Percentiles rank a stretch among this genome's conserved stretches.
phyloP scores from a whole-genome alignment of 2,329 filamentous ascomycete species.

The Cordyceps cicadae region DNA sequence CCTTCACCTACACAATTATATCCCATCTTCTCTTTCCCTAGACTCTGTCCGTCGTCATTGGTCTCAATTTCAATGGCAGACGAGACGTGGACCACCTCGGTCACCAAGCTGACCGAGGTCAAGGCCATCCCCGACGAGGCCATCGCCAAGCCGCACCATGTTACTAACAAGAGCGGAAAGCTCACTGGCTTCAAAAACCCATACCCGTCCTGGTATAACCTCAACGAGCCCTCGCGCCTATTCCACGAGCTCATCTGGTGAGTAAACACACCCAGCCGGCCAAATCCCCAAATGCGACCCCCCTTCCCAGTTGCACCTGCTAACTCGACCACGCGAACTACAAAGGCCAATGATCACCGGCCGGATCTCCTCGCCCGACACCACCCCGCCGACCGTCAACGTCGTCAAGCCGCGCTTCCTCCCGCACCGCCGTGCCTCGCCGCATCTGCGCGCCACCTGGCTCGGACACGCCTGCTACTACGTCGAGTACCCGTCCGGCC shows the following conservation, averaged over 20 bases:
- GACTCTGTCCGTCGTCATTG: not conserved
- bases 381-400: conserved; percentile 55
- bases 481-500: conserved; percentile 76
- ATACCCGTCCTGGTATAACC: conserved; percentile 36
- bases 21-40: too few relatives aligned
- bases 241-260: conserved; percentile 7
- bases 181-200: conserved; percentile 41
- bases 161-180: conserved; percentile 30
- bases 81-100: conserved; percentile 7
- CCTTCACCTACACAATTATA: not conserved
- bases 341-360: conserved; percentile 32
- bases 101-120: conserved; percentile 4
- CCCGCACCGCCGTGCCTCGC: conserved; percentile 44
- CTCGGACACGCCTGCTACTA: conserved; percentile 92
- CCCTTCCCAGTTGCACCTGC: too few relatives aligned
- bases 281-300: too few relatives aligned
- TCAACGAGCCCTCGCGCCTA: conserved; percentile 13
- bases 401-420: conserved; percentile 62
- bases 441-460: conserved; percentile 76
- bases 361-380: conserved; percentile 44
- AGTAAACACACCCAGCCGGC: too few relatives aligned
- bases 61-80: not conserved
- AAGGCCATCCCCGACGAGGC: conserved; percentile 33
- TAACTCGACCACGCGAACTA: too few relatives aligned
- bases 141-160: conserved; percentile 39